Evolutionary conservation across 2,329 filamentous ascomycete species (phyloP).

Genomic region (Colletotrichum nymphaeae): DNA sequence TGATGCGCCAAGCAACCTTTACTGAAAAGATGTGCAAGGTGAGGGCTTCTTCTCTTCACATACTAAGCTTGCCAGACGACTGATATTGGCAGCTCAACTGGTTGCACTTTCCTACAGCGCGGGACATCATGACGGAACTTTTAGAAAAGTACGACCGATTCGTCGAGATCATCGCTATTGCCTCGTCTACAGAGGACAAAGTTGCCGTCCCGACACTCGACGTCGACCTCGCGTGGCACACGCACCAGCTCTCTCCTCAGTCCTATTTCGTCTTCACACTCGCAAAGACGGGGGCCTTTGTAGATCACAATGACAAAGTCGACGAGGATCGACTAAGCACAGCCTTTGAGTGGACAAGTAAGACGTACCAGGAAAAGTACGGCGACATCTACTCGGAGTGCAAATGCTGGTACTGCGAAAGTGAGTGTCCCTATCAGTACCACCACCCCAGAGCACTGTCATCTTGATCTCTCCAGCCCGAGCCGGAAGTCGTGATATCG

Average conservation of each 20-base stretch:
- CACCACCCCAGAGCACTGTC: background rate
- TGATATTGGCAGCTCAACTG: constrained; percentile 67
- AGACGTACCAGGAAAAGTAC: constrained; percentile 71
- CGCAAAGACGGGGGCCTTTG: constrained; percentile 61
- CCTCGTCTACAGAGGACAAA: constrained; percentile 46
- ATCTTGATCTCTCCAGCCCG: background rate
- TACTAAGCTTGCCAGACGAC: background rate
- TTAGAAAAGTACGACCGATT: constrained; percentile 72
- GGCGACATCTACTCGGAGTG: constrained; percentile 76
- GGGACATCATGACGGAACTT: constrained; percentile 68
- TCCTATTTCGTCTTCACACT: constrained; percentile 70
- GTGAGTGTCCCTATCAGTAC: constrained; percentile 37
- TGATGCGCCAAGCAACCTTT: constrained; percentile 55
- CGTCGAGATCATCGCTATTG: constrained; percentile 61
- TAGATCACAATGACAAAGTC: constrained; percentile 88
- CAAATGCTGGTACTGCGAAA: constrained; percentile 83
- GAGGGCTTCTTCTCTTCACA: background rate
- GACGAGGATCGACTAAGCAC: constrained; percentile 72
- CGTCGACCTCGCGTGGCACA: constrained; percentile 79
- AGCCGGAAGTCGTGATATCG: background rate
- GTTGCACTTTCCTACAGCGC: constrained; percentile 73
- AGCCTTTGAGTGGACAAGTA: constrained; percentile 76
- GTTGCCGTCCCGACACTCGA: constrained; percentile 75
- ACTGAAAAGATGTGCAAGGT: constrained; percentile 44
- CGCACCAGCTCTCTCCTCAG: constrained; percentile 73